Evolutionary conservation across 140 eudicot genomes (phyloP), one percentile per base, ranked within the genome.

Genomic region (Senecio squalidus): DNA sequence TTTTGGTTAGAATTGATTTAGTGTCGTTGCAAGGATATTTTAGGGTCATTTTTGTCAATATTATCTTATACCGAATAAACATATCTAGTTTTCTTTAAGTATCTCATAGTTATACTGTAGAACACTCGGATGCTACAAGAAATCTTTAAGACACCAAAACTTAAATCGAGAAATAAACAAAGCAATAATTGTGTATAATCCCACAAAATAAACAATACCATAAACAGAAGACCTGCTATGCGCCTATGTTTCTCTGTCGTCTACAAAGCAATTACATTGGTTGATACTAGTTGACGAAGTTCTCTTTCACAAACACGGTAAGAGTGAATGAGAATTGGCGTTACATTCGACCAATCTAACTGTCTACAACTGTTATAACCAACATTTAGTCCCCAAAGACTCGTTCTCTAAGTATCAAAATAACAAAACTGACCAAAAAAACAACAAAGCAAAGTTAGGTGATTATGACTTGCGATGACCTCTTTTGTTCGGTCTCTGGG

Each of bases 401-500:
- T 22, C 17, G 1, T 24, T 51, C 29, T 14, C 36, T 8, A 33
- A 38, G 18, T 5, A 29, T 22, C 10, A 26, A 10, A 46, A 10
- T 25, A 51, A 38, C 1, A 24, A 29, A 55, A 24, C 18, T 18
- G 23, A 47, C 34, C 31, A 1, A 1, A 58, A 55, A 31, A 46
- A 5, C 21, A 11, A 33, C 13, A 38, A 25, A 62, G 23, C n/a
- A 16, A 47, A 40, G 4, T 23, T 13, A 0, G 9, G 33, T 1
- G n/a, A 61, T 43, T 40, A 79, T 4, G 50, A 63, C 79, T 76
- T 64, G 24, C 75, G 72, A 11, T 29, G 59, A 48, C 51, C 66
- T 25, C 57, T 65, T 44, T 59, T 71, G 13, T 55, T 74, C 13
- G 36, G 21, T 23, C 54, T 71, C 21, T 62, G 65, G 11, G 60